These are phyloP conservation scores for Cutaneotrichosporon dermatis DNA, from an alignment of 1,284 basidiomycete genomes.

Conservation along the genomic window DNA sequence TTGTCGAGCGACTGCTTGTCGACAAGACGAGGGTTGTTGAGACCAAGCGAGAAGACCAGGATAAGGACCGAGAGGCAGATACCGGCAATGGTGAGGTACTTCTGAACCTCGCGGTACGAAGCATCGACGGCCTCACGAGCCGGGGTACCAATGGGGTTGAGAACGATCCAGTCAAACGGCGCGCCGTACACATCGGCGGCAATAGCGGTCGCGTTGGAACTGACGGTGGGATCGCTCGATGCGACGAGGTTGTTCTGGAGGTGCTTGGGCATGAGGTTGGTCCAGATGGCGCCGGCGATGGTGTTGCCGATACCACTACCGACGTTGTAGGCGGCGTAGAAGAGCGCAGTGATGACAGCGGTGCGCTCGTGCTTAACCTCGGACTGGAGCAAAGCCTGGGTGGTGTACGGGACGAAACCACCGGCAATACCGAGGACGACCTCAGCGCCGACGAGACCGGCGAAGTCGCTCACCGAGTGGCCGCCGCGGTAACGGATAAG, in stretches of 20 bases:
- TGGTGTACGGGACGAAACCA: constrained; percentile 49
- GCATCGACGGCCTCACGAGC: constrained; percentile 36
- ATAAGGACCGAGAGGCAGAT: constrained; percentile 34
- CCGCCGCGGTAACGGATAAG: constrained; percentile 50
- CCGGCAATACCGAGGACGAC: constrained; percentile 49
- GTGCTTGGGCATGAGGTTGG: constrained; percentile 23
- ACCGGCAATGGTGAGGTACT: constrained; percentile 39
- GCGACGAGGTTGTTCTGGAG: constrained; percentile 14
- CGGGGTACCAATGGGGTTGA: constrained; percentile 42
- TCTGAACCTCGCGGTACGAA: constrained; percentile 41
- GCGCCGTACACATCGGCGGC: constrained; percentile 37
- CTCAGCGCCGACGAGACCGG: constrained; percentile 48
- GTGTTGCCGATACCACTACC: constrained; percentile 48
- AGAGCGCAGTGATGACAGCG: constrained; percentile 46
- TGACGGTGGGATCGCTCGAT: constrained; percentile 27
- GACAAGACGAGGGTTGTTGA: constrained; percentile 33
- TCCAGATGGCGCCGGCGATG: constrained; percentile 50
- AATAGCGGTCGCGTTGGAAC: constrained; percentile 31
- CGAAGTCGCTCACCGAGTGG: constrained; percentile 23
- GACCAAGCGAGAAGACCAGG: constrained; percentile 23
- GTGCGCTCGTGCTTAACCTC: constrained; percentile 47
- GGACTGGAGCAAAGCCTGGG: constrained; percentile 48
- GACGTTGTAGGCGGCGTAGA: constrained; percentile 46
- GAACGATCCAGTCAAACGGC: constrained; percentile 37
- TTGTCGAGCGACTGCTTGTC: constrained; percentile 34